Base-by-base conservation (phyloP, 2,329 filamentous ascomycete species). In the Niveomyces coronatus region DNA sequence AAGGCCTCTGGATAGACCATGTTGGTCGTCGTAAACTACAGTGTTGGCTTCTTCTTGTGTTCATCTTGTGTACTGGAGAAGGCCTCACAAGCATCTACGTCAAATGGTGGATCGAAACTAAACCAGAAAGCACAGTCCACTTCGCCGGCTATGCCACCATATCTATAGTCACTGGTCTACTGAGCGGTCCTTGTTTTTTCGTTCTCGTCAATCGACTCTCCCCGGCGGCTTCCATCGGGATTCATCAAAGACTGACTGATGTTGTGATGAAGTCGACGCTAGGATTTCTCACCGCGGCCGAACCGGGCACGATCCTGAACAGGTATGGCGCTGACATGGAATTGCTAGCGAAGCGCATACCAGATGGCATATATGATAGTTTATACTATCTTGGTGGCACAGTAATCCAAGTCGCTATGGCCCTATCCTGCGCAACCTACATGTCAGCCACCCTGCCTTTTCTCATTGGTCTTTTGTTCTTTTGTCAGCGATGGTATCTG, bases 401-500 rank as follows among this genome's bases (percentile, higher is more conserved):
- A n/a, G 6, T 28, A 9, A 23, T 22, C 13, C 58, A 42, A 16
- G 28, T 40, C 15, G 22, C 16, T 17, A 34, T 52, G 16, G 45
- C 47, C 9, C 35, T 46, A 22, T 39, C 47, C 1, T 43, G 53
- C 22, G 51, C 49, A 5, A 45, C 49, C 33, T 57, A 55, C 35
- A 39, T 60, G 31, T 49, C 53, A 3, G 34, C 55, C 4, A 50
- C 46, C 1, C 39, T 53, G 4, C 55, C 54, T 2, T 39, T 53
- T 31, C 26, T 49, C 11, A 10, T 45, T n/a, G 14, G 39, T 13
- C 24, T 42, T 1, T 38, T 60, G 5, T 60, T 51, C 32, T n/a
- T 49, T 6, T 38, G 58, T 9, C 55, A 57, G 26, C 48, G 47
- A n/a, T 51, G 53, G 17, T 60, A 60, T 37, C 47, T 61, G 1